A percentile compares a stretch with the other conserved stretches of the same genome.
Conservation (phyloP, 805 yeast species). For the Myxozyma vanderwaltii region DNA sequence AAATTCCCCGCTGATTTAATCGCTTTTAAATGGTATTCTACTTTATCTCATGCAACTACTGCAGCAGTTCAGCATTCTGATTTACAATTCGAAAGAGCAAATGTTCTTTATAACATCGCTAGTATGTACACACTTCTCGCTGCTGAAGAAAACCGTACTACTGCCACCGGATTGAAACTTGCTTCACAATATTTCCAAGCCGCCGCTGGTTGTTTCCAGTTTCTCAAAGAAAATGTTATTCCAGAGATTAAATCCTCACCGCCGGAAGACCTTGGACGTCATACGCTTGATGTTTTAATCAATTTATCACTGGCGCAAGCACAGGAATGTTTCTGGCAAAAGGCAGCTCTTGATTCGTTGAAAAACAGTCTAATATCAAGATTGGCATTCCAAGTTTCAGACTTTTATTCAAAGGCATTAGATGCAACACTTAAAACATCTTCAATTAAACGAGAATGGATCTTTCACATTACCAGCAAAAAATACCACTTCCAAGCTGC, state of each 20-base stretch:
- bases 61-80: slow-evolving; percentile 52
- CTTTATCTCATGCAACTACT: slow-evolving; percentile 58
- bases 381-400: slow-evolving; percentile 63
- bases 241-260: slow-evolving; percentile 36
- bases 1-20: slow-evolving; percentile 68
- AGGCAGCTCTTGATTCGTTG: slow-evolving; percentile 54
- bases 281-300: slow-evolving; percentile 55
- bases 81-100: slow-evolving; percentile 60
- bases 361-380: slow-evolving; percentile 66
- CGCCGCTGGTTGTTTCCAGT: slow-evolving; percentile 68
- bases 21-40: slow-evolving; percentile 72
- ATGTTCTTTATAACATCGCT: slow-evolving; percentile 69
- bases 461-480: slow-evolving; percentile 61
- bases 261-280: slow-evolving; percentile 53
- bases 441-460: slow-evolving; percentile 64
- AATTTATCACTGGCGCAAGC: slow-evolving; percentile 75
- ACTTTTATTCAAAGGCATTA: slow-evolving; percentile 54
- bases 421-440: slow-evolving; percentile 51
- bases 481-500: slow-evolving; percentile 68
- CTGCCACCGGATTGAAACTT: slow-evolving; percentile 58
- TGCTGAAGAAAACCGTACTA: slow-evolving; percentile 46
- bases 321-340: slow-evolving; percentile 83
- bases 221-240: slow-evolving; percentile 39
- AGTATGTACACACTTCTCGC: slow-evolving; percentile 64
- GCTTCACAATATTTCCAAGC: slow-evolving; percentile 67